These are phyloP conservation scores for Colletotrichum truncatum DNA, from an alignment of 2,329 filamentous ascomycete species.

Conservation along the genomic window DNA sequence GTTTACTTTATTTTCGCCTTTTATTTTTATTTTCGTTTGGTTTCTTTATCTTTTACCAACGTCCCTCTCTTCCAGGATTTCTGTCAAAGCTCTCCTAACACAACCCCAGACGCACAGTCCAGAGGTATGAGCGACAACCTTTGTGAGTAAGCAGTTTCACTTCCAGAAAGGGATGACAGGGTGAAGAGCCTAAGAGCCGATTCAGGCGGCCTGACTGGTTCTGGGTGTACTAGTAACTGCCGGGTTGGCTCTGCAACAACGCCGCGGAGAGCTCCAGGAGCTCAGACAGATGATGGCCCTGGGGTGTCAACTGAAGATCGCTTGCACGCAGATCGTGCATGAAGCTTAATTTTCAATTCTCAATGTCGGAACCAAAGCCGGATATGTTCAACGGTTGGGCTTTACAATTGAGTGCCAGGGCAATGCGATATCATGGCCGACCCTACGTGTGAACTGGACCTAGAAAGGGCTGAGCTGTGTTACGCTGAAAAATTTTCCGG, in stretches of 20 bases:
- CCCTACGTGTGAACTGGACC: background rate
- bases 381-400: background rate
- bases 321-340: conserved; percentile 8
- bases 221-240: too few relatives aligned
- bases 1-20: background rate
- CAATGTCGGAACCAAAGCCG: background rate
- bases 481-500: background rate
- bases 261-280: background rate
- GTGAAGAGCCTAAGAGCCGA: background rate
- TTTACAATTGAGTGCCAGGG: background rate
- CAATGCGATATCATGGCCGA: conserved; percentile 9
- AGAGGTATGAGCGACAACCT: conserved; percentile 2
- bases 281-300: background rate
- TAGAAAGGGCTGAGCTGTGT: background rate
- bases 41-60: background rate
- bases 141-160: conserved; percentile 2
- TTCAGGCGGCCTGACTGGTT: conserved; percentile 1
- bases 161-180: background rate
- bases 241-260: background rate
- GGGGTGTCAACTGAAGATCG: conserved; percentile 15
- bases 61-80: background rate
- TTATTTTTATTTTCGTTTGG: background rate
- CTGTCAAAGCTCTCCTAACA: too few relatives aligned
- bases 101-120: background rate
- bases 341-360: conserved; percentile 16